phyloP scores from a whole-genome alignment of 2,329 filamentous ascomycete genomes.

The Pezicula neosporulosa region DNA sequence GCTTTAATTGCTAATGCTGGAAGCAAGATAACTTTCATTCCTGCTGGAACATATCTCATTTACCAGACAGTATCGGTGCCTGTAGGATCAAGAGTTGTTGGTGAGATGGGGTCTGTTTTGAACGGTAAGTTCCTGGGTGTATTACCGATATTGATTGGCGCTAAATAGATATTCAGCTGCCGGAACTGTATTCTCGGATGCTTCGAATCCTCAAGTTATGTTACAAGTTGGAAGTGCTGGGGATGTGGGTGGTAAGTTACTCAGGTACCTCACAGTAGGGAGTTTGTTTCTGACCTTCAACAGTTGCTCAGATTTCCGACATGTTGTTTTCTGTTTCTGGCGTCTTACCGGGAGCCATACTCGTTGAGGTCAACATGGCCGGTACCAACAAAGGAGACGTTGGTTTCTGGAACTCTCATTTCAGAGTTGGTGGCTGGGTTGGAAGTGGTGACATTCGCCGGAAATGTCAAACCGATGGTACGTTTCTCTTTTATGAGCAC shows the following conservation, averaged over 20 bases:
- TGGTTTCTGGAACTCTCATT: slow-evolving; percentile 42
- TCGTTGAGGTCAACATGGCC: slow-evolving; percentile 16
- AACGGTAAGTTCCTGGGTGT: slow-evolving; percentile 28
- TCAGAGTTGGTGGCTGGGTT: slow-evolving; percentile 39
- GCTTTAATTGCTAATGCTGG: slow-evolving; percentile 15
- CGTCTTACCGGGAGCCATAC: slow-evolving; percentile 30
- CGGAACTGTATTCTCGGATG: slow-evolving; percentile 40
- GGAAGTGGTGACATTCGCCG: not conserved
- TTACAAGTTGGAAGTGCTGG: slow-evolving; percentile 47
- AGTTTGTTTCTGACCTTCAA: not conserved
- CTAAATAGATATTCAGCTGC: slow-evolving; percentile 6
- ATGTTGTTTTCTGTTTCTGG: slow-evolving; percentile 48
- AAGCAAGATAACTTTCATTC: slow-evolving; percentile 38
- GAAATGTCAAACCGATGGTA: not conserved
- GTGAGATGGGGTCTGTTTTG: slow-evolving; percentile 50
- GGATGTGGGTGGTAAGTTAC: slow-evolving; percentile 34
- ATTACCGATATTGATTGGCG: not conserved
- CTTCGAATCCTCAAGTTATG: slow-evolving; percentile 38
- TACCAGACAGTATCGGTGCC: slow-evolving; percentile 43
- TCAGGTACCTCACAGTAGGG: too few species aligned
- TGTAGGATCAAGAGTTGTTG: slow-evolving; percentile 45
- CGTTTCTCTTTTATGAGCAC: not conserved
- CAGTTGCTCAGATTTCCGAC: slow-evolving; percentile 45
- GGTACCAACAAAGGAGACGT: slow-evolving; percentile 8
- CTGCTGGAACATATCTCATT: slow-evolving; percentile 40